Evolutionary conservation across 768 basidiomycete genomes (phyloP).

Genomic region (Phaeolepiota aurea): DNA sequence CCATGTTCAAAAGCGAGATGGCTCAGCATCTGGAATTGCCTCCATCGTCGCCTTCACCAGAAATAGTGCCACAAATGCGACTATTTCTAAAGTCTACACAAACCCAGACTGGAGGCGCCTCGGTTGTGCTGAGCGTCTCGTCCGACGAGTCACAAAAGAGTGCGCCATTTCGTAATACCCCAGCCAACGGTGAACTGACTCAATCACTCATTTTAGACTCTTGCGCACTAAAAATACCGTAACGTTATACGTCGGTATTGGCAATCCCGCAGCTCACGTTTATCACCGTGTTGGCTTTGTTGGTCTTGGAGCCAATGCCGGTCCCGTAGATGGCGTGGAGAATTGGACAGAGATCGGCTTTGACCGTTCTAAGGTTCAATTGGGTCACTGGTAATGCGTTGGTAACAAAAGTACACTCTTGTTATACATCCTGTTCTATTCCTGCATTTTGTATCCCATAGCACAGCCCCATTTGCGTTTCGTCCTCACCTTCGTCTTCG

Average conservation of each 20-base stretch:
- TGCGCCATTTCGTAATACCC: conserved; percentile 19
- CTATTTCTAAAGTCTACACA: conserved; percentile 71
- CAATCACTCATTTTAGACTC: conserved; percentile 19
- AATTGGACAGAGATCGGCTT: conserved; percentile 63
- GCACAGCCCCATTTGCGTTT: too few relatives aligned
- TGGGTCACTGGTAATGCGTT: conserved; percentile 72
- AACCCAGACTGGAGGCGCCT: conserved; percentile 37
- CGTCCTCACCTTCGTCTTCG: too few relatives aligned
- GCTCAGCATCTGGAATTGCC: conserved; percentile 32
- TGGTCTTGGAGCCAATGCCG: conserved; percentile 30
- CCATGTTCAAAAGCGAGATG: conserved; percentile 21
- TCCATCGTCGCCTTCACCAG: conserved; percentile 66
- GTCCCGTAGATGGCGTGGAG: conserved; percentile 30
- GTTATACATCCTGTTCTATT: background rate
- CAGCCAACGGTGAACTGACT: conserved; percentile 9
- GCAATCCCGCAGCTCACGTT: conserved; percentile 42
- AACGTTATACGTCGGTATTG: conserved; percentile 59
- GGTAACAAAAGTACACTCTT: background rate
- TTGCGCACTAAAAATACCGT: conserved; percentile 34
- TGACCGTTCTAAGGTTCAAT: conserved; percentile 28
- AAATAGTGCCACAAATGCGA: conserved; percentile 44
- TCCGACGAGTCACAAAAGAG: conserved; percentile 47
- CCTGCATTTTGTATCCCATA: too few relatives aligned
- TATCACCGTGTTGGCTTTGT: conserved; percentile 63
- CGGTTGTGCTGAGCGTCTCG: conserved; percentile 56